Conservation (phyloP, 139 green algal genomes). For the Pseudopediastrum boryanum region DNA sequence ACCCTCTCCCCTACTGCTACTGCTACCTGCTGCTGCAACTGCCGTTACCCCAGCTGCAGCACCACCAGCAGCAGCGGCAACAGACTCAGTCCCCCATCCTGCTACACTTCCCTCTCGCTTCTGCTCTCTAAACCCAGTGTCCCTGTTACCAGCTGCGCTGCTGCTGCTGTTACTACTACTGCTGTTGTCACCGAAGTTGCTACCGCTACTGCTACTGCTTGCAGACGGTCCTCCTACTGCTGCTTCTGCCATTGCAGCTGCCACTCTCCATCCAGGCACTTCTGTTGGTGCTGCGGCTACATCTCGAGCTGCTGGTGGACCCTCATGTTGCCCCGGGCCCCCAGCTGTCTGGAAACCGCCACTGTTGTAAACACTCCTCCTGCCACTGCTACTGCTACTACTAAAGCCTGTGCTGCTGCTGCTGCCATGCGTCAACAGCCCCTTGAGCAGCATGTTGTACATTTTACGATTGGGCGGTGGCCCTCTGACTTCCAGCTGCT, state of each 20-base stretch:
- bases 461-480: not conserved
- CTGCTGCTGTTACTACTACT: not conserved
- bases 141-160: not conserved
- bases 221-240: not conserved
- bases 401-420: not conserved
- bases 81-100: not conserved
- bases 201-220: not conserved
- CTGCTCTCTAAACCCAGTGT: not conserved
- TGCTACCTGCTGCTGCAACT: conserved; percentile 24
- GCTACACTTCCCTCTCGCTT: not conserved
- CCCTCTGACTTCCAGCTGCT: conserved; percentile 4
- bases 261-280: not conserved
- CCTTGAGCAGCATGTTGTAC: conserved; percentile 42
- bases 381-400: conserved; percentile 14
- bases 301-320: not conserved
- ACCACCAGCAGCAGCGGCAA: not conserved
- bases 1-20: not conserved
- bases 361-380: not conserved
- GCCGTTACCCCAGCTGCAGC: conserved; percentile 27
- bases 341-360: not conserved
- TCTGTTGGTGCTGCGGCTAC: not conserved
- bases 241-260: conserved; percentile 12
- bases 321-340: not conserved
- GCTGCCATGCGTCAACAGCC: not conserved
- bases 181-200: not conserved